A percentile compares a stretch with the other conserved stretches of the same genome.
Evolutionary conservation across 768 basidiomycete genomes (phyloP).

Genomic region (Lentinula lateritia): DNA sequence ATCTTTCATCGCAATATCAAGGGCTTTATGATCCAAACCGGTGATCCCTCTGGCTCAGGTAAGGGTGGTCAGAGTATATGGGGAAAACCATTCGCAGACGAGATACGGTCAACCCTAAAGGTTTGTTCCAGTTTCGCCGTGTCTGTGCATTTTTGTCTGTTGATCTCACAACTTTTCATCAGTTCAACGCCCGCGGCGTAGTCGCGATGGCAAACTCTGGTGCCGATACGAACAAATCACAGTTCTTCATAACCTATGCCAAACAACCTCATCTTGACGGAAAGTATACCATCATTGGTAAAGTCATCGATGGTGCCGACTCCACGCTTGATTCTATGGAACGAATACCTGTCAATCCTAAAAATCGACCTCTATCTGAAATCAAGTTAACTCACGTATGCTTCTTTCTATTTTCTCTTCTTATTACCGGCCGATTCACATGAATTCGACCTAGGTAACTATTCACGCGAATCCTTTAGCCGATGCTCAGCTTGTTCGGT

Average conservation of each 20-base stretch:
- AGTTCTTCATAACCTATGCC: conserved; percentile 86
- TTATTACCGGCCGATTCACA: conserved; percentile 4
- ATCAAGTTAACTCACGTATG: conserved; percentile 79
- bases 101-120: conserved; percentile 91
- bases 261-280: conserved; percentile 94
- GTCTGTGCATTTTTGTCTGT: conserved; percentile 9
- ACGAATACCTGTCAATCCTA: conserved; percentile 82
- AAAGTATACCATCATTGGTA: conserved; percentile 93
- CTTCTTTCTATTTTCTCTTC: conserved; percentile 6
- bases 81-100: conserved; percentile 89
- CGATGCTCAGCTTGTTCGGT: conserved; percentile 52
- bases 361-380: conserved; percentile 82
- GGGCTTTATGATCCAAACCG: conserved; percentile 94
- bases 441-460: conserved; percentile 47
- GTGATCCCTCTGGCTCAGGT: conserved; percentile 84
- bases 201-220: conserved; percentile 99
- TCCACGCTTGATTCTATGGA: conserved; percentile 94
- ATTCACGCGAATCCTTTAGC: conserved; percentile 97
- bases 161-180: conserved; percentile 16
- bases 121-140: conserved; percentile 32
- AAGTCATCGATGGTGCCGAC: conserved; percentile 98
- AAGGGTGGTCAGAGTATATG: conserved; percentile 98
- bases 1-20: conserved; percentile 94
- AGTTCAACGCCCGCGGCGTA: conserved; percentile 95
- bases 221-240: conserved; percentile 87